A percentile compares a stretch with the other conserved stretches of the same genome.
phyloP scores from a whole-genome alignment of 73 alveolate species.

The Paramecium sexaurelia region DNA sequence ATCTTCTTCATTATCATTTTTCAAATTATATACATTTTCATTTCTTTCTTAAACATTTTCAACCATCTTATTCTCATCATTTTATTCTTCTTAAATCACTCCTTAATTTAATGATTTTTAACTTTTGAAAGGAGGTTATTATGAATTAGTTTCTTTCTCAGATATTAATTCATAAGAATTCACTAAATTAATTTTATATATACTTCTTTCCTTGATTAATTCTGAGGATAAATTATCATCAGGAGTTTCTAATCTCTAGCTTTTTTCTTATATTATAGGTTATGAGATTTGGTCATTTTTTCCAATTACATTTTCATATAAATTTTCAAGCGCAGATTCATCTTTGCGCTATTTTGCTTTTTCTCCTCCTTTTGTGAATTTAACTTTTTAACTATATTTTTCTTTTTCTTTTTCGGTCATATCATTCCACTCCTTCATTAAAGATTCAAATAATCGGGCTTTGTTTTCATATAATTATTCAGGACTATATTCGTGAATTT shows the following conservation, averaged over 20 bases:
- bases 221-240: background rate
- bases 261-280: background rate
- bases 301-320: background rate
- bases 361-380: background rate
- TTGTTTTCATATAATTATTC: background rate
- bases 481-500: background rate
- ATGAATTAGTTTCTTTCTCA: background rate
- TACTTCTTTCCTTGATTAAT: background rate
- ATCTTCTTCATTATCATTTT: background rate
- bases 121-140: background rate
- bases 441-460: background rate
- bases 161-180: background rate
- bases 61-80: background rate
- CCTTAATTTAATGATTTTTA: background rate
- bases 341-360: background rate
- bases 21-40: background rate
- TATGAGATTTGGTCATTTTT: background rate
- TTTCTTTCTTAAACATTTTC: background rate
- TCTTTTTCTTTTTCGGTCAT: background rate
- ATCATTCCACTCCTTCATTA: background rate
- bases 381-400: background rate
- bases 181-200: background rate
- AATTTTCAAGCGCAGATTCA: background rate
- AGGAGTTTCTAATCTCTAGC: background rate
- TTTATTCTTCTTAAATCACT: background rate